Conservation (phyloP, 352 stramenopile genomes). For the Blastocystis sp. region DNA sequence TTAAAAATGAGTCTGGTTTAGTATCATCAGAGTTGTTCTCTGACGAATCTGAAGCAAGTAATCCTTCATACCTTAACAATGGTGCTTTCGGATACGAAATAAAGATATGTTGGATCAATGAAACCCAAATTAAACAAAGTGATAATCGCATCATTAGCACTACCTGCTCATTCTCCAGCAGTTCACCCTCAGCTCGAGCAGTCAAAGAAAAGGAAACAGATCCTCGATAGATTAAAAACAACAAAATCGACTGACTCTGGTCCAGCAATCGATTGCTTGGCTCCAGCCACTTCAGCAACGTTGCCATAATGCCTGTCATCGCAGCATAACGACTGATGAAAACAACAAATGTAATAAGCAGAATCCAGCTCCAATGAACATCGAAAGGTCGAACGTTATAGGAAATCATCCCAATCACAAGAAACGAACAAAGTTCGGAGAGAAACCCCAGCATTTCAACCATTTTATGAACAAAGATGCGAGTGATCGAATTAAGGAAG, state of each 20-base stretch:
- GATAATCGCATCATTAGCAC: slow-evolving; percentile 15
- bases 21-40: not conserved
- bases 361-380: not conserved
- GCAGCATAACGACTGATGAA: not conserved
- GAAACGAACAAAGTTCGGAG: slow-evolving; percentile 16
- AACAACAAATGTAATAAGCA: not conserved
- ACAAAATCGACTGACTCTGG: not conserved
- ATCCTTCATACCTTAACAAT: not conserved
- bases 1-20: not conserved
- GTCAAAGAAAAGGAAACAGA: slow-evolving; percentile 13
- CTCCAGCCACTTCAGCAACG: not conserved
- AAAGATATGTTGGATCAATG: not conserved
- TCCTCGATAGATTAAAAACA: not conserved
- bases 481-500: not conserved
- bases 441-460: not conserved
- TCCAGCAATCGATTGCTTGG: not conserved
- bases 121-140: slow-evolving; percentile 40
- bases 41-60: not conserved
- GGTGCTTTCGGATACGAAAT: not conserved
- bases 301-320: not conserved
- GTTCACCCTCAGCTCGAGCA: not conserved
- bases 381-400: not conserved
- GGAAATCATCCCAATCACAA: slow-evolving; percentile 16
- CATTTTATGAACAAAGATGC: not conserved
- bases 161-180: slow-evolving; percentile 7